These are phyloP conservation scores for Ogataea methanolica DNA, from an alignment of 805 yeast genomes.

Conservation along the genomic window DNA sequence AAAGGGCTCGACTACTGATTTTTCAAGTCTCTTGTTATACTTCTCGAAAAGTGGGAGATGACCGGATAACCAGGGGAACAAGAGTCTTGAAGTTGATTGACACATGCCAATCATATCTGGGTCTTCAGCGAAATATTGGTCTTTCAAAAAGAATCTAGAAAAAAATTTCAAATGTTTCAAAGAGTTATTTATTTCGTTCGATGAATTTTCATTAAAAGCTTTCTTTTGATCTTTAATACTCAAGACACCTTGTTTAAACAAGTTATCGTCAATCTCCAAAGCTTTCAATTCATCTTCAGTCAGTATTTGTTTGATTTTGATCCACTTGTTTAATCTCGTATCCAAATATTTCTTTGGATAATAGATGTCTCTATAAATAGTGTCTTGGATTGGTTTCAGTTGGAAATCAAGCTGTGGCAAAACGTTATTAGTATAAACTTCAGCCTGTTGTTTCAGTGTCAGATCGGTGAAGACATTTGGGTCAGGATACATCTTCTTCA, in stretches of 20 bases:
- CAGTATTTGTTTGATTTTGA: constrained; percentile 20
- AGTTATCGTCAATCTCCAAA: constrained; percentile 20
- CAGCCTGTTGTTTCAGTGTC: constrained; percentile 12
- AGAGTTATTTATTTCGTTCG: constrained; percentile 20
- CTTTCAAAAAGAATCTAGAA: constrained; percentile 18
- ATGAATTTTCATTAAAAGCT: constrained; percentile 20
- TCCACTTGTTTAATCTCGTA: constrained; percentile 26
- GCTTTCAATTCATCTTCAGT: constrained; percentile 19
- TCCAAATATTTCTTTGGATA: constrained; percentile 22
- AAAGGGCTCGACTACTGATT: constrained; percentile 8
- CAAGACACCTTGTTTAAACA: constrained; percentile 17
- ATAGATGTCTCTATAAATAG: constrained; percentile 27
- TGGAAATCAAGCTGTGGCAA: constrained; percentile 19
- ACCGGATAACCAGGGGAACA: constrained; percentile 41
- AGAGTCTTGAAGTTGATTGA: constrained; percentile 11
- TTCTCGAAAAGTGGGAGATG: constrained; percentile 34
- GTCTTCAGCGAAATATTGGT: constrained; percentile 1
- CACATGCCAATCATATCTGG: constrained; percentile 14
- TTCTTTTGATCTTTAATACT: constrained; percentile 18
- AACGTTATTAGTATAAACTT: constrained; percentile 14
- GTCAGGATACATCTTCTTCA: constrained; percentile 15
- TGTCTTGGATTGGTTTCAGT: constrained; percentile 26
- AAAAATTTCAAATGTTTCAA: constrained; percentile 26
- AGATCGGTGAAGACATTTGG: constrained; percentile 11
- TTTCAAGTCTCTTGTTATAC: constrained; percentile 25